Evolutionary conservation across 768 basidiomycete genomes (phyloP), one percentile per base, ranked within the genome.

Genomic region (Rhodotorula diobovata): DNA sequence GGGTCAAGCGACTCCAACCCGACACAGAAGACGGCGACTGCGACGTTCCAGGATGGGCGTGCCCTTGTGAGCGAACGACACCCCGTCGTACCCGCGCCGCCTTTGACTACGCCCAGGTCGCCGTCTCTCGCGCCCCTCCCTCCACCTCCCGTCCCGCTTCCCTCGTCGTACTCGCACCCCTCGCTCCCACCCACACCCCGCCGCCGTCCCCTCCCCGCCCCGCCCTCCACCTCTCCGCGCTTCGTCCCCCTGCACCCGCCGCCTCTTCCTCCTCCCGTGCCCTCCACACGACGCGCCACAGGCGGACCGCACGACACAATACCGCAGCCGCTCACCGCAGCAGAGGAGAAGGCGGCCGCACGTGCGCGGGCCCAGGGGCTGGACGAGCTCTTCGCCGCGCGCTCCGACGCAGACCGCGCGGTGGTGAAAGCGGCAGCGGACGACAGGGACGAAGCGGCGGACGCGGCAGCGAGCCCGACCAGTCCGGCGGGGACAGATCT

Each of bases 191-290:
- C 39, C 8, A 28, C 28, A 23, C 43, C 63, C 2, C 21, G 32
- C 2, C 41, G 63, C 6, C 41, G 54, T 18, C 63, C 63, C 4
- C 54, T 64, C 14, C 63, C 63, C 25, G 30, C 63, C 23, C n/a
- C 55, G 21, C 63, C 63, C 4, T 0, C 41, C 23, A 20, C 20
- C 21, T 4, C 54, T 2, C 23, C 23, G 25, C 53, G 63, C 30
- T 64, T 64, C 54, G 43, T 54, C n/a, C 62, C 50, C 7, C 62
- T 63, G 2, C 62, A 63, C 30, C 51, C 63, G 4, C 30, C 28
- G 30, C 20, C 23, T 21, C 54, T 8, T 4, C 14, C 51, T 2
- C n/a, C 39, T 10, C 7, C n/a, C 15, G 30, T 12, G 20, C 1
- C 10, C 1, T 18, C n/a, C 43, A 18, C 46, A 20, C 46, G 48